Percentiles rank a stretch among this genome's conserved stretches.
phyloP scores from a whole-genome alignment of 2,329 filamentous ascomycete genomes.

The Cordyceps tenuipes region DNA sequence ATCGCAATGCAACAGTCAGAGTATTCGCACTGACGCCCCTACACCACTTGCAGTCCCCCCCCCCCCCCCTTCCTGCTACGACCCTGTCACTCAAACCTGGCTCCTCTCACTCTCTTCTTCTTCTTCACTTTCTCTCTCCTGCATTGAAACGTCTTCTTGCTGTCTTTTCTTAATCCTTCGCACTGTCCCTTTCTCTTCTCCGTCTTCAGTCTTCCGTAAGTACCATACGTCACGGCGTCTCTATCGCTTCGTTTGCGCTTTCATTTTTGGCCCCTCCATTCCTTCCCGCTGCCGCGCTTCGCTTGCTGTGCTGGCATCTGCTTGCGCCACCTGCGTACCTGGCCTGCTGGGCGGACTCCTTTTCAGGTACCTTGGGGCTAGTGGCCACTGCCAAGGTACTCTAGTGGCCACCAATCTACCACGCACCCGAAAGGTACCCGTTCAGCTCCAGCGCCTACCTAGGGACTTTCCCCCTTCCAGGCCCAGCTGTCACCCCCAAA shows the following conservation, averaged over 20 bases:
- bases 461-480: background rate
- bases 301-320: background rate
- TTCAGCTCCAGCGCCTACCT: background rate
- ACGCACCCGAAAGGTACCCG: background rate
- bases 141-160: background rate
- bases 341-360: background rate
- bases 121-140: slow-evolving; percentile 3
- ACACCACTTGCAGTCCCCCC: background rate
- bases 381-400: background rate
- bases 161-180: slow-evolving; percentile 1
- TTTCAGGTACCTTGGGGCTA: background rate
- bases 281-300: background rate
- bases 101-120: background rate
- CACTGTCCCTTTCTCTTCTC: background rate
- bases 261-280: background rate
- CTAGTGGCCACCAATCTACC: background rate
- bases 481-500: background rate
- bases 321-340: slow-evolving; percentile 10
- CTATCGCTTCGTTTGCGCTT: background rate
- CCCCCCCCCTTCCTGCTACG: background rate
- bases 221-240: background rate
- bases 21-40: background rate
- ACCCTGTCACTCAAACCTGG: slow-evolving; percentile 6
- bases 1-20: background rate
- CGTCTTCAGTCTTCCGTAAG: background rate